Base-by-base conservation (phyloP, 768 basidiomycete species). In the Cystofilobasidium capitatum region DNA sequence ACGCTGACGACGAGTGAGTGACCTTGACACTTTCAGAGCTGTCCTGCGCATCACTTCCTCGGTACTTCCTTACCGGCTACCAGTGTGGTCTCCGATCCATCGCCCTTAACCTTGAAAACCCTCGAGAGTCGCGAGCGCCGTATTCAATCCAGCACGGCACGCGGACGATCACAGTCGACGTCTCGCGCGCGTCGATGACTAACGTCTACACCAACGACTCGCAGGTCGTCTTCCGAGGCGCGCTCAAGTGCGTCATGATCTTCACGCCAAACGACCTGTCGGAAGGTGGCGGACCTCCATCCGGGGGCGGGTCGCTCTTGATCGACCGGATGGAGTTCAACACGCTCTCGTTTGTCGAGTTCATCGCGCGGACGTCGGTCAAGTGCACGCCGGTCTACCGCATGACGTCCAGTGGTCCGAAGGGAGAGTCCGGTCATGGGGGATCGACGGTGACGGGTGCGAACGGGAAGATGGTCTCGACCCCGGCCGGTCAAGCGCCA, bases 61-160 rank as follows among this genome's bases (percentile, higher is more conserved):
- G 66, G 16, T 68, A 68, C 61, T 68, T 68, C 42, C 66, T 68
- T 35, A 55, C 54, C 20, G 51, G 47, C 31, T 68, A 68, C 66
- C 59, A 63, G 51, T 54, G 54, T 31, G 62, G 66, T 24, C 62
- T 62, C 40, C 60, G 60, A 22, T 62, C 61, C 39, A 62, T 61
- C 44, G 47, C 61, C 8, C 61, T 68, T 57, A 68, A 68, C 61
- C 66, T 68, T 14, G 66, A 68, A 55, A 68, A 68, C 61, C 66
- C 66, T 22, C 49, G 61, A 22, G 66, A 68, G 51, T 68, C 66
- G 13, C 66, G 66, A 1, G 42, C 61, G 3, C 17, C 36, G 22
- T 42, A 44, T 40, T 47, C 61, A 3, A 24, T 39, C 20, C 24
- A 54, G 39, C 47, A 39, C 2, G 61, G 59, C 29, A 33, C 33